Base-by-base conservation (phyloP, 2,329 filamentous ascomycete species). In the Emergomyces africanus region DNA sequence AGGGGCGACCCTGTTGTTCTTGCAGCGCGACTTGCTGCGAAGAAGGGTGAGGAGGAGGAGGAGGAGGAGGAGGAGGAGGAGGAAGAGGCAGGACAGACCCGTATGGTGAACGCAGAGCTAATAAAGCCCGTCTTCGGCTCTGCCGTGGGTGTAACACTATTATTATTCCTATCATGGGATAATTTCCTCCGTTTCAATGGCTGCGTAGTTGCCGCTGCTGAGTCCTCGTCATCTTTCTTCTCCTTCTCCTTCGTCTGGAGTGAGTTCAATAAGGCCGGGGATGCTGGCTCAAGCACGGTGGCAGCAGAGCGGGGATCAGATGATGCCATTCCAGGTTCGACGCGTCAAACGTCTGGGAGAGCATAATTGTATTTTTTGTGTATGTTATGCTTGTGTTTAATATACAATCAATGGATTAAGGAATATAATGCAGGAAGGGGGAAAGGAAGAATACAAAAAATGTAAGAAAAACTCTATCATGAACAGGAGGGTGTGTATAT, bases 281-380 rank as follows among this genome's bases (percentile, higher is more conserved):
- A 69, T 62, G 72, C 65, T 54, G 71, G 65, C 66, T 73, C 68
- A 58, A 73, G 67, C 57, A 68, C 64, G 62, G 63, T 23, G 12
- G 44, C 14, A 48, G 44, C 66, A 59, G 66, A 61, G 59, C 62
- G 64, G 61, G 61, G 64, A 62, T 66, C 67, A 64, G 71, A 70
- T 64, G 71, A 70, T 65, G 72, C 68, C 73, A 75, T 75, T 65
- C 64, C 54, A 55, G 59, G 42, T 35, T 55, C 50, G 35, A 70
- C 65, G 65, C 64, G 64, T 67, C n/a, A 44, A 64, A 64, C 63
- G 64, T 67, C 53, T n/a, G 30, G 28, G 25, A 37, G 41, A 4
- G n/a, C 35, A 51, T 57, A 57, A 57, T 57, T 30, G 6, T 35
- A 35, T 35, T 33, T 35, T n/a, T n/a, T 18, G 15, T 33, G n/a